A percentile compares a stretch with the other conserved stretches of the same genome.
Evolutionary conservation across 768 basidiomycete species (phyloP).

Genomic region (Rhodotorula diobovata): DNA sequence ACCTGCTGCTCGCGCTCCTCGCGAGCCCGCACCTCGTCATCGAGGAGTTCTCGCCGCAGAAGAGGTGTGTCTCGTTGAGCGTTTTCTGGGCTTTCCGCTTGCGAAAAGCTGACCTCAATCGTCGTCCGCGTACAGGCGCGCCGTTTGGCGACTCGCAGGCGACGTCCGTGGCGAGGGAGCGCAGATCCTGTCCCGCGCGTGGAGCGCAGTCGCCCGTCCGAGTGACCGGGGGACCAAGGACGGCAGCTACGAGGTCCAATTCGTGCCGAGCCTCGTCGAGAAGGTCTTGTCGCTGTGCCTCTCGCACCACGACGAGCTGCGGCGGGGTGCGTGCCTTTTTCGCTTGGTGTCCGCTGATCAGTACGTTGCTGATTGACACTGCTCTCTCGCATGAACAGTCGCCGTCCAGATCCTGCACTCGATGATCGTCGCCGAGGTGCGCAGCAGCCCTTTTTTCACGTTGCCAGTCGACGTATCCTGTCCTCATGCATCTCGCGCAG

Average conservation of each 20-base stretch:
- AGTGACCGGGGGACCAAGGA: conserved; percentile 2
- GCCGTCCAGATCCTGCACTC: conserved; percentile 89
- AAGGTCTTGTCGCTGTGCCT: conserved; percentile 86
- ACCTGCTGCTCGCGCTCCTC: conserved; percentile 74
- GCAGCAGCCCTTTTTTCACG: neutral
- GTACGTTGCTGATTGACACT: too few relatives aligned
- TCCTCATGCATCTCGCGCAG: conserved; percentile 51
- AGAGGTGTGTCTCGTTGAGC: conserved; percentile 44
- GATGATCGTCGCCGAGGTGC: conserved; percentile 68
- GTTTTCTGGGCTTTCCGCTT: neutral
- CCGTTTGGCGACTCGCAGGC: conserved; percentile 92
- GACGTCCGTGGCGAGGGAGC: conserved; percentile 92
- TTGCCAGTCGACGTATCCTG: too few relatives aligned
- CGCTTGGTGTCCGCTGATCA: too few relatives aligned
- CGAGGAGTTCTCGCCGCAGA: conserved; percentile 92
- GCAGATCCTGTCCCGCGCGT: conserved; percentile 67
- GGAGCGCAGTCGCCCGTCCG: conserved; percentile 77
- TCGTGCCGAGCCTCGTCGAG: conserved; percentile 59
- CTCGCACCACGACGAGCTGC: conserved; percentile 87
- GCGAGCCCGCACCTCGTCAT: conserved; percentile 84
- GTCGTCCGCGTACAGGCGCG: conserved; percentile 53
- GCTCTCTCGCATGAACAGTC: neutral
- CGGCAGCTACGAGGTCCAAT: conserved; percentile 44
- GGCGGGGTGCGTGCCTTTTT: conserved; percentile 55
- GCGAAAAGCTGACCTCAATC: neutral